Evolutionary conservation across 495 filamentous ascomycete genomes (phyloP), one percentile per base, ranked within the genome.

Genomic region (Sphaerosporella brunnea): DNA sequence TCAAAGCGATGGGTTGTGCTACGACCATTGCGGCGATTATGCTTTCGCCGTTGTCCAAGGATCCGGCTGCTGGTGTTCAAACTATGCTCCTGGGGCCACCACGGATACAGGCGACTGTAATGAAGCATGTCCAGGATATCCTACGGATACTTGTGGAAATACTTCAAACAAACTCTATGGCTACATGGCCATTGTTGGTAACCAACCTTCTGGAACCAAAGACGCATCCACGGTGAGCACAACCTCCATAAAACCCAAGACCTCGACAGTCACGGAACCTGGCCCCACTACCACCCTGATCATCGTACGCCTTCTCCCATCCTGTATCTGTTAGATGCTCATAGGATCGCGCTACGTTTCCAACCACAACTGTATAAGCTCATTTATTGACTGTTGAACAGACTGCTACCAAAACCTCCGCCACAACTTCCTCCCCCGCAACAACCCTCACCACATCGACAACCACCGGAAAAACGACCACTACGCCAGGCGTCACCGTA

Each of bases 21-120:
- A 58, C 36, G 52, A 63, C 2, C 65, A 65, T 35, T 86, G 82
- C 59, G 21, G 20, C 13, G 52, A 66, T 23, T 84, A 75, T 59
- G 81, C 80, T 8, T 79, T 82, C 56, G 82, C 70, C 13, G 60
- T 87, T 25, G 52, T 85, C 15, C 77, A 79, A 53, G 68, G 65
- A 16, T 64, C 73, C 18, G 61, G 63, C 25, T 87, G 82, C 64
- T 87, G 82, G 82, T 87, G 82, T 61, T 78, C 79, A 1, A 74
- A 87, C 53, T 78, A 78, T 51, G 67, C 65, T 10, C 82, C 82
- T 0, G 66, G 55, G 11, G 54, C 66, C 15, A 65, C 66, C 20
- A 61, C 62, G 2, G 62, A 50, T 53, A 62, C 56, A 19, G 62
- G 61, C 16, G 61, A 72, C 13, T 87, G 82, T 62, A 65, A 65